Conservation (phyloP, 306 rosid genomes). For the Citrullus mucosospermus region DNA sequence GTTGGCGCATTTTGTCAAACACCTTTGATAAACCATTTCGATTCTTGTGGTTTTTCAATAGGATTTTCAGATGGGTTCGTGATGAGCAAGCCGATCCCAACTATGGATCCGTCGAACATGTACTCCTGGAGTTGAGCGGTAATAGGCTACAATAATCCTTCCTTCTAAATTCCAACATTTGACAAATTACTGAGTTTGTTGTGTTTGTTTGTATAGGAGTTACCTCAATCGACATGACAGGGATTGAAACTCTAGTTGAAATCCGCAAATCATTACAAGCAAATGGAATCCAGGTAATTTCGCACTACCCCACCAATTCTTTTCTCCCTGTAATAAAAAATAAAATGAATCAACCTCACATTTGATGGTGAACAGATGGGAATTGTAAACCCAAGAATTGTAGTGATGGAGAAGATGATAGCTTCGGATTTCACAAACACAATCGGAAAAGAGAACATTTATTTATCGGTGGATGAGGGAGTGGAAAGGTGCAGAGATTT, state of each 20-base stretch:
- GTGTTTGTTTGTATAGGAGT: slow-evolving; percentile 36
- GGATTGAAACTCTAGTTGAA: slow-evolving; percentile 53
- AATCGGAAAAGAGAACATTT: slow-evolving; percentile 49
- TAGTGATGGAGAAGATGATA: slow-evolving; percentile 71
- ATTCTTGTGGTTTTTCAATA: slow-evolving; percentile 11
- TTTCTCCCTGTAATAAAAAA: not conserved
- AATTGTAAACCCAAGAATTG: slow-evolving; percentile 61
- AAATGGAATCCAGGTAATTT: slow-evolving; percentile 38
- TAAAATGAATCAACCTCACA: not conserved
- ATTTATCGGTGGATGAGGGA: slow-evolving; percentile 53
- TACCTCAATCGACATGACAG: slow-evolving; percentile 61
- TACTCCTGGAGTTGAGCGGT: slow-evolving; percentile 72
- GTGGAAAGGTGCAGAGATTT: slow-evolving; percentile 32
- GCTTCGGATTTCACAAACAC: slow-evolving; percentile 36
- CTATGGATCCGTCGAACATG: slow-evolving; percentile 26
- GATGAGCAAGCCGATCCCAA: slow-evolving; percentile 24
- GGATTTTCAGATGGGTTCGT: slow-evolving; percentile 63
- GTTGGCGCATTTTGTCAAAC: not conserved
- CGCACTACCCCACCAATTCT: not conserved
- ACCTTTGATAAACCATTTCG: not conserved
- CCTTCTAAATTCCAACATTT: too few species aligned
- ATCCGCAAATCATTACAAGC: slow-evolving; percentile 21
- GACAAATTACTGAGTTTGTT: not conserved
- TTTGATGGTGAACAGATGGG: slow-evolving; percentile 21
- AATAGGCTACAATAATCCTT: not conserved